These are phyloP conservation scores for Yarrowia alimentaria DNA, from an alignment of 805 yeast species.

Conservation along the genomic window DNA sequence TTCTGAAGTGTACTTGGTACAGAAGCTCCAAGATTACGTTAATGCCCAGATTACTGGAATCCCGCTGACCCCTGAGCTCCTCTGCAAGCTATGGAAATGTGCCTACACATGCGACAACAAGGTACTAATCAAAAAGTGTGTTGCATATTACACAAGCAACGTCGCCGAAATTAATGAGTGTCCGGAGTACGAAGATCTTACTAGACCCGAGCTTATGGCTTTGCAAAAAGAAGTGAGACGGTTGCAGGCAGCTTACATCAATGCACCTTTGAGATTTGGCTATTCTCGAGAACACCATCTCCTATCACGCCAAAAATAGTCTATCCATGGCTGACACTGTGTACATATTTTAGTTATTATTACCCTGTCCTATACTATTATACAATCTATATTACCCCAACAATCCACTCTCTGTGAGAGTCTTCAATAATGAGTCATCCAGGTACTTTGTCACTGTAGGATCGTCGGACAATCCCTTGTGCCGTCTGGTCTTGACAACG, in stretches of 20 bases:
- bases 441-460: conserved; percentile 66
- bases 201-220: neutral
- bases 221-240: neutral
- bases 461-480: conserved; percentile 81
- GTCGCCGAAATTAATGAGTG: neutral
- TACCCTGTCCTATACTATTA: no score
- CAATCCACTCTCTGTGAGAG: conserved; percentile 53
- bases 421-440: conserved; percentile 56
- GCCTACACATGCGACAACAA: conserved; percentile 4
- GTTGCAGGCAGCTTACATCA: neutral
- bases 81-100: conserved; percentile 4
- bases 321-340: no score
- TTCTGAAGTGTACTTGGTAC: conserved; percentile 6
- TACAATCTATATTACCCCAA: conserved; percentile 30
- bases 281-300: neutral
- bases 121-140: neutral
- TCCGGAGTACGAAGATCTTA: neutral
- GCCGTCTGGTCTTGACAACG: conserved; percentile 78
- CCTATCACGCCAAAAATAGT: no score
- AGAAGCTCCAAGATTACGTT: conserved; percentile 5
- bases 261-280: neutral
- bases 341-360: neutral
- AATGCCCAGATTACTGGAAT: neutral
- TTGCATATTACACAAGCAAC: neutral
- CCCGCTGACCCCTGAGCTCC: neutral